Evolutionary conservation across 495 filamentous ascomycete species (phyloP).

Genomic region (Penicillium dipodomyicola): DNA sequence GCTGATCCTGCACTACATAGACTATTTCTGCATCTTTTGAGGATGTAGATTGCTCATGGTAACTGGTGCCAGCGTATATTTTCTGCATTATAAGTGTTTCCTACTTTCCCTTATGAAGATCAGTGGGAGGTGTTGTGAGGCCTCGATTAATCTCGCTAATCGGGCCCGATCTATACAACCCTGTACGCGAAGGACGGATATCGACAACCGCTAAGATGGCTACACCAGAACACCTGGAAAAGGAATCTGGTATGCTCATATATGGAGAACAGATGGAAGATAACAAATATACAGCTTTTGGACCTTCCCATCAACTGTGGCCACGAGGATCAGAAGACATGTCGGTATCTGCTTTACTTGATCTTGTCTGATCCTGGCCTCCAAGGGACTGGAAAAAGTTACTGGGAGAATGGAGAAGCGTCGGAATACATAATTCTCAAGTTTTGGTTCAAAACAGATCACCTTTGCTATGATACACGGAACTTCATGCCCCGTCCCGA

Average conservation of each 20-base stretch:
- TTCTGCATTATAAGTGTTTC: not conserved
- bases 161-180: constrained; percentile 14
- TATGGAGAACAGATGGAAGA: not conserved
- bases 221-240: not conserved
- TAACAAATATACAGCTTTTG: not conserved
- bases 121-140: constrained; percentile 6
- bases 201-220: not conserved
- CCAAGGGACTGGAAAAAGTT: not conserved
- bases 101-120: constrained; percentile 10
- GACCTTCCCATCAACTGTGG: not conserved
- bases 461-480: constrained; percentile 20
- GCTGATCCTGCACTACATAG: constrained; percentile 16
- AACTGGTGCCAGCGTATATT: not conserved
- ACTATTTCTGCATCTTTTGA: not conserved
- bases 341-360: constrained; percentile 4
- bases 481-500: constrained; percentile 11
- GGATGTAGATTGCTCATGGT: not conserved
- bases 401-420: not conserved
- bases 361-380: constrained; percentile 18
- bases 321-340: constrained; percentile 18
- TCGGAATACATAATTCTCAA: not conserved
- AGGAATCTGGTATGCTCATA: not conserved
- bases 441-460: constrained; percentile 2
- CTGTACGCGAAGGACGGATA: not conserved
- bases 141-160: constrained; percentile 16